Conservation (phyloP, 768 basidiomycete genomes). For the Crepidotus variabilis region DNA sequence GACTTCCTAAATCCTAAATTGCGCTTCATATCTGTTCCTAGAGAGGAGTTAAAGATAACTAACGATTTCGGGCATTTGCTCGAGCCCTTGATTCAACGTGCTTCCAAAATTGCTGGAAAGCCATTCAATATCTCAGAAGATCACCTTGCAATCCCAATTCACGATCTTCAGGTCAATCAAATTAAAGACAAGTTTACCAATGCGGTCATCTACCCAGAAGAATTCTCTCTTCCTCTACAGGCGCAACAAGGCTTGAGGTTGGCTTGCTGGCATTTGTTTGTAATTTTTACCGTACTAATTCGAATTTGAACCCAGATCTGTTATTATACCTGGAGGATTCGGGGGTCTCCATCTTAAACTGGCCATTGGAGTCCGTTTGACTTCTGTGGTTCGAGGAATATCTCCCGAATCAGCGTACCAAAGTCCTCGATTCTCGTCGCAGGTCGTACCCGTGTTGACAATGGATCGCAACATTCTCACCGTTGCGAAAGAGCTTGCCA, state of each 20-base stretch:
- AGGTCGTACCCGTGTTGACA: conserved; percentile 45
- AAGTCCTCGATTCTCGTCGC: conserved; percentile 50
- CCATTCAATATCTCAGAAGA: conserved; percentile 29
- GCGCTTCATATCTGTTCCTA: conserved; percentile 44
- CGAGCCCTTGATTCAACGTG: conserved; percentile 36
- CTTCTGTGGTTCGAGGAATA: conserved; percentile 55
- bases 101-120: conserved; percentile 32
- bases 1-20: conserved; percentile 47
- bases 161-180: conserved; percentile 50
- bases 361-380: conserved; percentile 52
- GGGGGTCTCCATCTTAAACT: conserved; percentile 48
- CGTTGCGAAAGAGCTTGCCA: conserved; percentile 54
- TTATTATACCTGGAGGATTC: conserved; percentile 45
- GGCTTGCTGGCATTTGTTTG: conserved; percentile 2
- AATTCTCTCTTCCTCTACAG: conserved; percentile 37
- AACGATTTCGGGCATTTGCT: conserved; percentile 46
- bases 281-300: neutral
- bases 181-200: conserved; percentile 48
- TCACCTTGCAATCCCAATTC: conserved; percentile 45
- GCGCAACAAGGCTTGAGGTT: conserved; percentile 57
- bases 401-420: conserved; percentile 56
- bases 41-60: conserved; percentile 39
- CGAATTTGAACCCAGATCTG: conserved; percentile 34
- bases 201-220: conserved; percentile 36
- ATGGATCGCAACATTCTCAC: conserved; percentile 47